Base-by-base conservation (phyloP, 768 basidiomycete genomes). In the Boletus tomentosulus region DNA sequence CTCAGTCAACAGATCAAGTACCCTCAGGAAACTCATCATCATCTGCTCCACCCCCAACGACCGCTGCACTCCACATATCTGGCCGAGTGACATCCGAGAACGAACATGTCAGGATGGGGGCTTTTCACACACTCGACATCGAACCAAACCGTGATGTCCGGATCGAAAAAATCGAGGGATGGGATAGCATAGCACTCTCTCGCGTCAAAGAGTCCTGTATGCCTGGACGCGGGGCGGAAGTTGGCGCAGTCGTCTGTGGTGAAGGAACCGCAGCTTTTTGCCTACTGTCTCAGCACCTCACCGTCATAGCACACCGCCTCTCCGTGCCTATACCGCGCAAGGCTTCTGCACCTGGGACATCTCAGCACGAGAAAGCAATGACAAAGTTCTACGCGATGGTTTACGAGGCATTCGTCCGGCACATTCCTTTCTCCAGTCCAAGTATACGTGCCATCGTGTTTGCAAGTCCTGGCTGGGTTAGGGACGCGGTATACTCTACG, bases 241-340 rank as follows among this genome's bases (percentile, higher is more conserved):
- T 99, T 4, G 97, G 91, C 13, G 97, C 97, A 0, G 80, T 99
- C 24, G 92, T 99, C 4, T 92, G 91, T 59, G 96, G 97, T 33
- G 97, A 99, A 76, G 97, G 97, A 19, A 86, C 83, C 2, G 97
- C 97, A 1, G 87, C 92, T 10, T 89, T 99, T 68, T 98, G 97
- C 70, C 73, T 99, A 30, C 77, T 99, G 13, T 98, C 95, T 2
- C 87, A 98, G 62, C 95, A 98, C 70, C 95, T 98, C 87, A 99
- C 97, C 2, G 77, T 95, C 28, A 86, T 99, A 33, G 76, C 92
- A 4, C 92, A 98, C 65, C 82, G 97, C 22, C 85, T 99, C 51
- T 89, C 92, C 19, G 82, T 93, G 1, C 76, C 88, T 1, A 87
- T 98, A 53, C 97, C 97, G 6, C 81, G 97, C 50, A 99, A 99